Conservation (phyloP, 257 asterid species). For the Solanum piurae region DNA sequence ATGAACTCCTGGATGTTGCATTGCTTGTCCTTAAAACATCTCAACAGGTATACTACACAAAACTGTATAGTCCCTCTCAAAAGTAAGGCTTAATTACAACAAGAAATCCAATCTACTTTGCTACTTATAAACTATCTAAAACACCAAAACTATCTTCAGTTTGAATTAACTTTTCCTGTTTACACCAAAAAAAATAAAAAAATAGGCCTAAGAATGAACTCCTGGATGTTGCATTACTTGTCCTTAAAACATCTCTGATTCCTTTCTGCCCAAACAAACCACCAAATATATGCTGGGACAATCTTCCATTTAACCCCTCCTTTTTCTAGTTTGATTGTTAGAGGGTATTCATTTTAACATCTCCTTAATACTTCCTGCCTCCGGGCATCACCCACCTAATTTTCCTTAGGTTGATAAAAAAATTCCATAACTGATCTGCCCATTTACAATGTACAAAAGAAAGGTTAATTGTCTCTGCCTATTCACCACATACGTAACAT, state of each 20-base stretch:
- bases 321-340: background rate
- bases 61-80: background rate
- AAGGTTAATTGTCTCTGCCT: background rate
- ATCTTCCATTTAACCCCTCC: background rate
- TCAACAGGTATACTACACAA: background rate
- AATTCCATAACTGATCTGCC: background rate
- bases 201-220: background rate
- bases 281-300: background rate
- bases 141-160: background rate
- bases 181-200: background rate
- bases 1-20: background rate
- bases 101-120: background rate
- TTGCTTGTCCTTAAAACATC: background rate
- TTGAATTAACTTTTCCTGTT: background rate
- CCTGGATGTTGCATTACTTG: background rate
- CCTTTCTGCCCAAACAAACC: background rate
- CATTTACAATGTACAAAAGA: background rate
- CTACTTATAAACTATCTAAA: background rate
- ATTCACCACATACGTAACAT: background rate
- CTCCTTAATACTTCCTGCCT: background rate
- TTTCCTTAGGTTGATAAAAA: background rate
- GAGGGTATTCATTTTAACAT: background rate
- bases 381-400: background rate
- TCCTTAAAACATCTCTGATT: background rate
- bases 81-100: background rate